Base-by-base conservation (phyloP, 208 protist species). In the Lotmaria passim region DNA sequence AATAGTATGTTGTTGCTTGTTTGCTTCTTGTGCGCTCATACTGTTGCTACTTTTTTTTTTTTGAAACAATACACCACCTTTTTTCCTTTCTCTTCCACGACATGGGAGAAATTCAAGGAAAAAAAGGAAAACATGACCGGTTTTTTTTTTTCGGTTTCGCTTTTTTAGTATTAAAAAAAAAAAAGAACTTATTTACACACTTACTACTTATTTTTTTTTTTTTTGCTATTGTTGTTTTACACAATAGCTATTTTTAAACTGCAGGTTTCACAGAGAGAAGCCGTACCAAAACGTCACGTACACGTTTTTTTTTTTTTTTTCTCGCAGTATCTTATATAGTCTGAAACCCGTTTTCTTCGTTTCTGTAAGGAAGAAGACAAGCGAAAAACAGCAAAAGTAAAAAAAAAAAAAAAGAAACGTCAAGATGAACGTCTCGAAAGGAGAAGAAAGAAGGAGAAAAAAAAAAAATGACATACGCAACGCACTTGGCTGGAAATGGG, bases 171-270 rank as follows among this genome's bases (percentile, higher is more conserved):
- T 21, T 7, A 12, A n/a, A 7, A n/a, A 21, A n/a, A 39, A 39
- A 14, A 39, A 39, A 6, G 12, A 6, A 39, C 36, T 14, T 12
- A 39, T 39, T 7, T 47, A 21, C 19, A 21, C 34, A 60, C 34
- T 58, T 50, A 44, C 36, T 1, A n/a, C 44, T 52, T 66, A 36
- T 52, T 47, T 21, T 15, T 36, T 63, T 52, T 47, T 47, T 43
- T 24, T 48, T 55, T 60, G 58, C 34, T 68, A 12, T 70, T 23
- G 21, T 44, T 57, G 6, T 17, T 47, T 26, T 64, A 28, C 41
- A 17, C 15, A 19, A n/a, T n/a, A n/a, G n/a, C n/a, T n/a, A n/a
- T n/a, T n/a, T n/a, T 19, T 15, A 5, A 15, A 19, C 41, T 21
- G n/a, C 15, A 19, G n/a, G 41, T 4, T 57, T 43, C 31, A 68